Percentiles rank a stretch among this genome's conserved stretches.
Evolutionary conservation across 768 basidiomycete species (phyloP).

Genomic region (Lentinula aciculospora): DNA sequence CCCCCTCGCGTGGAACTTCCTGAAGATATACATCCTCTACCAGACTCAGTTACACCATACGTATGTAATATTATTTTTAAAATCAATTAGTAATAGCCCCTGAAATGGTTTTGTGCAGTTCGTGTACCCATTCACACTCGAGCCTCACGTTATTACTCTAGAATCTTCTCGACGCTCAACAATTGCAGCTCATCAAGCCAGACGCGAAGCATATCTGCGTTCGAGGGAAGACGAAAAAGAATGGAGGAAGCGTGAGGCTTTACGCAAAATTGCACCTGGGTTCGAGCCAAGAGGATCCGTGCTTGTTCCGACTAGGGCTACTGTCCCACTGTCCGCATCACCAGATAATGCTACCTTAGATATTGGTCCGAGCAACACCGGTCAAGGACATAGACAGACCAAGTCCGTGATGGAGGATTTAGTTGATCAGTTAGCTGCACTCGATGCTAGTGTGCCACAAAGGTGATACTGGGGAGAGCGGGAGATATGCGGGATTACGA

Average conservation of each 20-base stretch:
- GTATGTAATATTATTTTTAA: conserved; percentile 40
- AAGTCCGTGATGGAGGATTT: conserved; percentile 75
- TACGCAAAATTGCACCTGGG: conserved; percentile 78
- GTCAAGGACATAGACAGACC: conserved; percentile 17
- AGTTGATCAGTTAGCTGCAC: conserved; percentile 72
- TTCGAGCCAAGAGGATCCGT: conserved; percentile 63
- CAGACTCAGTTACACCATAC: conserved; percentile 85
- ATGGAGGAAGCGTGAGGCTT: conserved; percentile 54
- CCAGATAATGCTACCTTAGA: background rate
- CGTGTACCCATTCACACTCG: conserved; percentile 93
- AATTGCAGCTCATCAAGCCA: conserved; percentile 56
- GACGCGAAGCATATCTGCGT: conserved; percentile 66
- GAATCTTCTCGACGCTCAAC: conserved; percentile 69
- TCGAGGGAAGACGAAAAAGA: conserved; percentile 78
- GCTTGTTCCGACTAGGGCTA: conserved; percentile 46
- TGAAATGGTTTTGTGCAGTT: conserved; percentile 49
- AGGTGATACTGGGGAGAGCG: background rate
- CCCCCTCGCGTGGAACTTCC: conserved; percentile 79
- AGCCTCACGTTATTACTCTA: conserved; percentile 74
- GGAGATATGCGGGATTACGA: background rate
- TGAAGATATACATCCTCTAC: conserved; percentile 90
- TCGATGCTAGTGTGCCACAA: conserved; percentile 34
- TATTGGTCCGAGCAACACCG: background rate
- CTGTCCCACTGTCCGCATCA: conserved; percentile 1
- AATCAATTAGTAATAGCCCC: background rate